Base-by-base conservation (phyloP, 345 rosid species). In the Fremontodendron californicum region DNA sequence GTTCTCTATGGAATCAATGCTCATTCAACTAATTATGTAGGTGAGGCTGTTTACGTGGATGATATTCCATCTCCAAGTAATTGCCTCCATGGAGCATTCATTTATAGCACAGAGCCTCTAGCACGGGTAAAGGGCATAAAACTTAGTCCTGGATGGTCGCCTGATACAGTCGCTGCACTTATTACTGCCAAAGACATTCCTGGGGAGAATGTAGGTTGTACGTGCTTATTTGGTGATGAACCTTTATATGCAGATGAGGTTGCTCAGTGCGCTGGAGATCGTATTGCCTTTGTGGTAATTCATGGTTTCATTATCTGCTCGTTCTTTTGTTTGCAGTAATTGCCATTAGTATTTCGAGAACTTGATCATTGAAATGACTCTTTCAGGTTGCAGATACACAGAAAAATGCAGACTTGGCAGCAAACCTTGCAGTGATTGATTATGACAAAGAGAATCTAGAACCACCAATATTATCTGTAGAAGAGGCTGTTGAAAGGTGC, bases 341-440 rank as follows among this genome's bases (percentile, higher is more conserved):
- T 29, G 48, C 52, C 35, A 60, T 67, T 61, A 18, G 29, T 18
- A 70, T 55, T 74, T 70, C 2, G 60, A 86, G 91, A 43, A 3
- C 19, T 2, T 57, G n/a, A 29, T 64, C 49, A 33, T 77, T 15
- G 12, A 70, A 63, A 33, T 27, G 35, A 76, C 27, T 71, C 29
- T 77, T 65, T 1, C 81, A 94, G 98, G 90, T 94, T 74, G 97
- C 97, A 23, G 93, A 93, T 81, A 87, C 97, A 48, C 96, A 91
- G 76, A 93, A 87, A 78, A 89, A 86, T 74, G 97, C 97, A 76
- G 90, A 91, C 58, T 37, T 69, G 74, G 98, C 97, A 52, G 87
- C 93, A 74, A 82, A 74, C 3, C 85, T 90, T 80, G 92, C 88
- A n/a, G 82, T 81, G 29, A 83, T 93, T 62, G 89, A 92, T 77